Base-by-base conservation (phyloP, 169 alveolate genomes). In the Plasmodium chabaudi region DNA sequence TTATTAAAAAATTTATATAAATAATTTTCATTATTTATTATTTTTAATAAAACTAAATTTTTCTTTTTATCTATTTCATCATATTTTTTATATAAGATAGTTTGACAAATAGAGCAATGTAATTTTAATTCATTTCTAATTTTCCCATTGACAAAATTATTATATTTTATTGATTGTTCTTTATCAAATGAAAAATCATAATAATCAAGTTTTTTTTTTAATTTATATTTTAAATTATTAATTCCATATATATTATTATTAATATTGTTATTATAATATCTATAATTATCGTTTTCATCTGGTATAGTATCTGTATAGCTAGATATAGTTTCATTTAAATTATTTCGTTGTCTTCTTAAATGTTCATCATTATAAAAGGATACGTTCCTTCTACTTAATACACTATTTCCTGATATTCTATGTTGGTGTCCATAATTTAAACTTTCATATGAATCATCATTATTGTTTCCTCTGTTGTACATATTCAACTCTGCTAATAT, bases 121-220 rank as follows among this genome's bases (percentile, higher is more conserved):
- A 86, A 70, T 60, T 86, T 86, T 25, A 86, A 86, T 2, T 56
- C 34, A 13, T 86, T 86, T 86, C 68, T 86, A 13, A 70, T 53
- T 69, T 86, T 86, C 0, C 65, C n/a, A 47, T 86, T 65, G 13
- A 86, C 91, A 59, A 57, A 86, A 49, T 60, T 57, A 53, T 86
- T 86, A 23, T 49, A 86, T 27, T 69, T 70, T 27, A 86, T 55
- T 13, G 46, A 44, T 64, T 86, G 57, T 42, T 15, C 49, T 44
- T 86, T 68, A n/a, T 69, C 68, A 86, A 86, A 86, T 56, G 86
- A 69, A 55, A 86, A 86, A 86, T 86, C 91, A 70, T 47, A 86
- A 64, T 21, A 70, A 46, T 70, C 91, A 10, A 86, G 51, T 79
- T 60, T 79, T 61, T 61, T 74, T 47, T 47, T 17, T 55, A 27